Percentiles rank a stretch among this genome's conserved stretches.
phyloP scores from a whole-genome alignment of 1,284 basidiomycete genomes.

The Tremellales sp. region DNA sequence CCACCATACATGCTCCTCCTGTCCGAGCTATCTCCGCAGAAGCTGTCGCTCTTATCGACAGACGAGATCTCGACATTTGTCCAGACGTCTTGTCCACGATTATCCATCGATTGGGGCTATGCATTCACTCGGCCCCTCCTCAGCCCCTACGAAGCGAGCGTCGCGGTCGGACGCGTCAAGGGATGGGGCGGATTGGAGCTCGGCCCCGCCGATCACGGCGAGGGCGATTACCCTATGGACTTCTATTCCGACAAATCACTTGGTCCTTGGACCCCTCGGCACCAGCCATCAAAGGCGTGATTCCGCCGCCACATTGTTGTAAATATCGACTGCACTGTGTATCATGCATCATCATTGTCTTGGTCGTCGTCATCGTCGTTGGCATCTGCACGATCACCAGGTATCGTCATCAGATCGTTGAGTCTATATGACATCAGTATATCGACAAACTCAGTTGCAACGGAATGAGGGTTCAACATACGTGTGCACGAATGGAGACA shows the following conservation, averaged over 20 bases:
- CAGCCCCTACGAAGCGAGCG: slow-evolving; percentile 89
- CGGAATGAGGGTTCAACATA: slow-evolving; percentile 47
- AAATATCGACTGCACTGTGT: neutral
- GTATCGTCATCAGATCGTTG: slow-evolving; percentile 62
- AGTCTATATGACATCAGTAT: slow-evolving; percentile 51
- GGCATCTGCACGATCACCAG: slow-evolving; percentile 19
- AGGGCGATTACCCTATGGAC: slow-evolving; percentile 81
- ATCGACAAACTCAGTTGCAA: neutral
- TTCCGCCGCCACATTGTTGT: neutral
- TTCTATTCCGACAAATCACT: slow-evolving; percentile 64
- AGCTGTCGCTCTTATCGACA: slow-evolving; percentile 75
- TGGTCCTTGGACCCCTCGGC: slow-evolving; percentile 49
- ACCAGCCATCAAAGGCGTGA: slow-evolving; percentile 10
- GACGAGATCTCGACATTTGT: slow-evolving; percentile 77
- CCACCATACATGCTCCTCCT: slow-evolving; percentile 71
- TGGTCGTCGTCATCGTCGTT: slow-evolving; percentile 5
- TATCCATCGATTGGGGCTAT: slow-evolving; percentile 98
- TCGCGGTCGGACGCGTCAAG: slow-evolving; percentile 68
- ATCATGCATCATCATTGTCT: slow-evolving; percentile 4
- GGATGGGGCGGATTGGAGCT: slow-evolving; percentile 46
- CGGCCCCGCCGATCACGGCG: slow-evolving; percentile 37
- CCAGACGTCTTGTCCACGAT: slow-evolving; percentile 90
- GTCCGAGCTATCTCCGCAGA: slow-evolving; percentile 92
- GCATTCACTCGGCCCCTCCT: slow-evolving; percentile 86
- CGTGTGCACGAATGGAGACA: slow-evolving; percentile 78